A percentile compares a stretch with the other conserved stretches of the same genome.
phyloP scores from a whole-genome alignment of 2,329 filamentous ascomycete genomes.

The Nigrospora oryzae region DNA sequence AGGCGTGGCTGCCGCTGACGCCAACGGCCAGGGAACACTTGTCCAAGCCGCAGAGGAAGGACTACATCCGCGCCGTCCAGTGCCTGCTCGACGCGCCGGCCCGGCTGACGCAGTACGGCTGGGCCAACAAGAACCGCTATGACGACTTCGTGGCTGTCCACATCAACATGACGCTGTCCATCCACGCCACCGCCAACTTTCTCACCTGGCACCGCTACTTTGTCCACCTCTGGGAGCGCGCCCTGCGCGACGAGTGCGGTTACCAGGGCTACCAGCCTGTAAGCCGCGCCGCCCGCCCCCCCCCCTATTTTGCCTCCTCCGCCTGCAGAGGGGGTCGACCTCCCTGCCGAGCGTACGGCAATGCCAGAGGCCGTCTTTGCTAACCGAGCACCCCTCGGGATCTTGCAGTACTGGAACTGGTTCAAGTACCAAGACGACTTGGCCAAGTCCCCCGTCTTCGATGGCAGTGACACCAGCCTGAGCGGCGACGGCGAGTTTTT shows the following conservation, averaged over 20 bases:
- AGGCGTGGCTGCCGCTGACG: too few relatives aligned
- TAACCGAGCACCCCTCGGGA: too few relatives aligned
- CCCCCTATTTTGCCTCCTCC: neutral
- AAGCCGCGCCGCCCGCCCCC: neutral
- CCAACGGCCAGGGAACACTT: too few relatives aligned
- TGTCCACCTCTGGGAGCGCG: neutral
- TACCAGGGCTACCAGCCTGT: neutral
- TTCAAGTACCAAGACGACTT: slow-evolving; percentile 34
- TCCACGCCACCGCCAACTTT: neutral
- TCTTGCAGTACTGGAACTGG: slow-evolving; percentile 41
- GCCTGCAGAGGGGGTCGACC: too few relatives aligned
- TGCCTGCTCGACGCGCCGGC: neutral
- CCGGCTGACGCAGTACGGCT: neutral
- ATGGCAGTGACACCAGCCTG: slow-evolving; percentile 42
- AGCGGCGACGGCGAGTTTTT: slow-evolving; percentile 34
- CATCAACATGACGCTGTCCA: neutral
- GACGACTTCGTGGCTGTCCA: neutral
- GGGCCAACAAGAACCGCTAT: neutral
- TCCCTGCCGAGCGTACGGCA: too few relatives aligned
- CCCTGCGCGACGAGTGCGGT: neutral
- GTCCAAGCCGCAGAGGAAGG: neutral
- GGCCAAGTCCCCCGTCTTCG: slow-evolving; percentile 41
- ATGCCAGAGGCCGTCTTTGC: too few relatives aligned
- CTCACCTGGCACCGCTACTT: neutral
- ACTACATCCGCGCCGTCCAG: neutral